Percentiles rank a stretch among this genome's conserved stretches.
Evolutionary conservation across 176 grass and related monocot genomes (phyloP).

Genomic region (Ensete glaucum): DNA sequence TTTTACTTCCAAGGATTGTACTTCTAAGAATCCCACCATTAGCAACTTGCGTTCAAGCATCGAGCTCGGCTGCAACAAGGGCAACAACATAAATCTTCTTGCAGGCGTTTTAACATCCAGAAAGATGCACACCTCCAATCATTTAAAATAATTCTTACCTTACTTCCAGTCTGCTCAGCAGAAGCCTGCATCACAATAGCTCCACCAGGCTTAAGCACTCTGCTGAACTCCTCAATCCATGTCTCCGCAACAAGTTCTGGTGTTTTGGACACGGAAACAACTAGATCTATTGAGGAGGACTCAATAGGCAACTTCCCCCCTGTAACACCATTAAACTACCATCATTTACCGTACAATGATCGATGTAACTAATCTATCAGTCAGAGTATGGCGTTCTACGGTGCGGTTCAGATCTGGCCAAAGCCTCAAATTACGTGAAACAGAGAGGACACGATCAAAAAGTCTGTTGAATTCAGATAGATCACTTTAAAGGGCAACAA

Average conservation of each 20-base stretch:
- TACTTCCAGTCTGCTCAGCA: conserved; percentile 21
- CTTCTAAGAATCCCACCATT: conserved; percentile 55
- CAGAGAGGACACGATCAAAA: not conserved
- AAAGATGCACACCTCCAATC: not conserved
- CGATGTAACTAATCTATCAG: not conserved
- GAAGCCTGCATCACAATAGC: conserved; percentile 47
- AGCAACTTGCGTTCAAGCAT: conserved; percentile 57
- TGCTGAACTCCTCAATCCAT: conserved; percentile 48
- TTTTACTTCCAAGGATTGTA: conserved; percentile 45
- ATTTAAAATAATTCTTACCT: conserved; percentile 25
- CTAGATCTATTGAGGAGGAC: conserved; percentile 37
- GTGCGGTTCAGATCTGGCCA: not conserved
- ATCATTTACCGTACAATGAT: not conserved
- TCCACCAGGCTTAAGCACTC: conserved; percentile 66
- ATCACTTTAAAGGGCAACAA: not conserved
- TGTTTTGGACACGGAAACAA: conserved; percentile 40
- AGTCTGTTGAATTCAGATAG: too few species aligned
- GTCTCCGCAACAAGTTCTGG: conserved; percentile 41
- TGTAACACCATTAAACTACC: not conserved
- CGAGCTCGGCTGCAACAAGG: conserved; percentile 32
- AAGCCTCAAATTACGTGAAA: not conserved
- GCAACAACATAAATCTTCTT: not conserved
- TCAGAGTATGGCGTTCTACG: not conserved
- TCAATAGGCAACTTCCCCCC: not conserved
- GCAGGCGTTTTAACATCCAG: not conserved